Conservation (phyloP, 345 rosid species). For the Brassica cretica region DNA sequence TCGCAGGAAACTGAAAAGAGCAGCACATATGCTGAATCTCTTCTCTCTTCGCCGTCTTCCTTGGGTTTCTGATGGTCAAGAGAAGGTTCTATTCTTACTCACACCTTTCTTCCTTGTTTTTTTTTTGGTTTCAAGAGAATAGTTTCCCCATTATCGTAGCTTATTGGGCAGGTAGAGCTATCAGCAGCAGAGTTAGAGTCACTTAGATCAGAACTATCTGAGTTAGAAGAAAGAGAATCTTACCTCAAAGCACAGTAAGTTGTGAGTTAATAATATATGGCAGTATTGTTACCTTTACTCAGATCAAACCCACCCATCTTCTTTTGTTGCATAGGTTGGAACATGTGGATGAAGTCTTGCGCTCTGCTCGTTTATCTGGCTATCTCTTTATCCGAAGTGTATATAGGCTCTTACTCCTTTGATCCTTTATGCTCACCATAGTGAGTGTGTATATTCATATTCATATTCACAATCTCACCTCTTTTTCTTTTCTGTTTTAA, state of each 20-base stretch:
- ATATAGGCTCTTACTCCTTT: slow-evolving; percentile 26
- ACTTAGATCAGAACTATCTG: slow-evolving; percentile 75
- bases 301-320: neutral
- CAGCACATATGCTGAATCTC: slow-evolving; percentile 72
- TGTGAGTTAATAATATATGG: neutral
- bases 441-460: neutral
- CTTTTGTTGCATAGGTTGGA: slow-evolving; percentile 57
- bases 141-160: slow-evolving; percentile 9
- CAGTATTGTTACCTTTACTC: neutral
- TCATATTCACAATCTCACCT: neutral
- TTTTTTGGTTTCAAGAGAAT: neutral
- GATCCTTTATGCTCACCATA: too few relatives aligned
- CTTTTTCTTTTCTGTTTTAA: too few relatives aligned
- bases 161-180: slow-evolving; percentile 60
- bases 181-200: slow-evolving; percentile 74
- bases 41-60: slow-evolving; percentile 72
- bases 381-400: slow-evolving; percentile 84
- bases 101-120: slow-evolving; percentile 11
- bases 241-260: slow-evolving; percentile 87
- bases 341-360: slow-evolving; percentile 85
- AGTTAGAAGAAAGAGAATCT: slow-evolving; percentile 87
- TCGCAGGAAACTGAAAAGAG: slow-evolving; percentile 53
- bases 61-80: slow-evolving; percentile 72
- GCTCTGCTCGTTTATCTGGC: slow-evolving; percentile 86
- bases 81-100: slow-evolving; percentile 53